Base-by-base conservation (phyloP, 495 filamentous ascomycete species). In the Tuber indicum region DNA sequence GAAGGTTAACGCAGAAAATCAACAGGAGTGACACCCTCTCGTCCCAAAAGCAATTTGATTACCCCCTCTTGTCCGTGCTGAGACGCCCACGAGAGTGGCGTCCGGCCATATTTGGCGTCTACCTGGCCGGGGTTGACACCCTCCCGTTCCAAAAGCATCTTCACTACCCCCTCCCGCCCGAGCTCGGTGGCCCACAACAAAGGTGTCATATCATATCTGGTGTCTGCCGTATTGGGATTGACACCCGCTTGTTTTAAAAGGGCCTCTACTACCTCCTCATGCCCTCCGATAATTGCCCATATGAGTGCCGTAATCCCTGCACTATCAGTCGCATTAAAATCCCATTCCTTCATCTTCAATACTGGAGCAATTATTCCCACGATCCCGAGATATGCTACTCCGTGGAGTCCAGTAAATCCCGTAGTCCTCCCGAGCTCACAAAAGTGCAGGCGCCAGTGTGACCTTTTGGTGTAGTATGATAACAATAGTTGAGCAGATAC, bases 371-470 rank as follows among this genome's bases (percentile, higher is more conserved):
- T 1, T 23, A 9, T 8, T 7, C 4, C 47, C 6, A 2, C 19
- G 6, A 52, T 23, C 6, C 17, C 47, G 21, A 52, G 7, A 9
- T 8, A 52, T 52, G 17, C 47, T 23, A 9, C 21, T 9, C 19
- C 47, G 7, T 23, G 47, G 6, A 52, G 47, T 9, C 47, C 47
- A 0, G 19, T 52, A 23, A 52, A 52, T 23, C 47, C 21, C 47
- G 5, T 8, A 0, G 47, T 21, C 9, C 47, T 21, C 9, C 21
- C 5, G 6, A 19, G 0, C 0, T 7, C 5, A 6, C 0, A 0
- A 4, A 0, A 23, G 9, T 8, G 4, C 9, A 7, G 17, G 47
- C 47, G 19, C 21, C 0, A 23, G 47, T 9, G 6, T 23, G 9
- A 23, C 47, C 1, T 9, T 0, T 1, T 23, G 0, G 1, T 52